phyloP scores from a whole-genome alignment of 768 basidiomycete species.

The Podaxis sp. region DNA sequence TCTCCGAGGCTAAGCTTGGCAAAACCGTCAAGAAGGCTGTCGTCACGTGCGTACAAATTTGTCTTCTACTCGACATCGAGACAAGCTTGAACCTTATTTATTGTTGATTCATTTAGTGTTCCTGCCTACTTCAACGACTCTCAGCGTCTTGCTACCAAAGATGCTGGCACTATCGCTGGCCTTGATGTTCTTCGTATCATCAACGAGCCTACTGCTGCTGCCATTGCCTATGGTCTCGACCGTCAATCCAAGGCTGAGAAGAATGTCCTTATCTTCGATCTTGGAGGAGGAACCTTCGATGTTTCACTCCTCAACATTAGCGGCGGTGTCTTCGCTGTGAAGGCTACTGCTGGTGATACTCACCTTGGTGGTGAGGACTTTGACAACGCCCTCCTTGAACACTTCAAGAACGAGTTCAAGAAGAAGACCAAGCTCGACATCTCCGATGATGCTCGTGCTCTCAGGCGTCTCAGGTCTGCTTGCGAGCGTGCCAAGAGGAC shows the following conservation, averaged over 20 bases:
- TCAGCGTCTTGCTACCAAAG: constrained; percentile 98
- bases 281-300: constrained; percentile 99
- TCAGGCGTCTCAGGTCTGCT: constrained; percentile 92
- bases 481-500: constrained; percentile 99
- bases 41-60: constrained; percentile 71
- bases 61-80: constrained; percentile 1
- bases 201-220: constrained; percentile 99
- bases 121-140: constrained; percentile 99
- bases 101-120: constrained; percentile 49
- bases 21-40: constrained; percentile 99
- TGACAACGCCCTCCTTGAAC: constrained; percentile 95
- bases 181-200: constrained; percentile 99
- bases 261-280: constrained; percentile 99
- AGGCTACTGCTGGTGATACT: constrained; percentile 99
- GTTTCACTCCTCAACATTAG: constrained; percentile 97
- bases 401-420: constrained; percentile 99
- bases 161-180: constrained; percentile 96
- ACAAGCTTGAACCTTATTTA: constrained; percentile 4
- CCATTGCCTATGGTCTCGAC: constrained; percentile 98
- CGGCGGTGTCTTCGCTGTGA: constrained; percentile 98
- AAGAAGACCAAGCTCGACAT: constrained; percentile 96
- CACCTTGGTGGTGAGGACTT: constrained; percentile 99
- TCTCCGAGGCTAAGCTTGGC: constrained; percentile 98
- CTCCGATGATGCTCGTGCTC: constrained; percentile 94
- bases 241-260: constrained; percentile 93